Base-by-base conservation (phyloP, 192 early-diverging fungal genomes). In the Linnemannia schmuckeri region DNA sequence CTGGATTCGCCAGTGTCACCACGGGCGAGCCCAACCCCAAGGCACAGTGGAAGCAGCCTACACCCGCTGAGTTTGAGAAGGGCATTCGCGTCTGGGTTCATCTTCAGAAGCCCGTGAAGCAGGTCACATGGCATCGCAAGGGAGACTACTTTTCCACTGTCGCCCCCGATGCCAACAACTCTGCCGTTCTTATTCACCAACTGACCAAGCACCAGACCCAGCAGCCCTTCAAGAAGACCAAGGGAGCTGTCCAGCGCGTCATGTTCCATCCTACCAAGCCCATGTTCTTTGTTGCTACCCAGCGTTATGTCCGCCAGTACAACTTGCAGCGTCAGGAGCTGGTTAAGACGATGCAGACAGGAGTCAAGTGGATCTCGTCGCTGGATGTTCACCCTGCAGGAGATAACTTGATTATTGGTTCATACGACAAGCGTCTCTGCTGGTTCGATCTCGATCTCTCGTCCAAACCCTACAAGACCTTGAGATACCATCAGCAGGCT, bases 391-490 rank as follows among this genome's bases (percentile, higher is more conserved):
- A 99, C 87, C 97, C 99, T 41, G 92, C 91, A 78, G 98, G 97
- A 81, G 98, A 99, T 83, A 97, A 99, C 90, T 88, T 99, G 72
- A 95, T 99, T 72, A 93, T 98, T 75, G 99, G 99, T 49, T 96
- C 94, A 27, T 99, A 97, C 80, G 99, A 99, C 81, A 97, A 97
- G 88, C 95, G 95, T 71, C 92, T 99, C 40, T 95, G 95, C 77
- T 99, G 99, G 99, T 99, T 98, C 81, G 99, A 99, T 88, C 90
- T 98, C 86, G 99, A 99, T 89, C 90, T 99, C 74, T 95, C 95
- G 6, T 88, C 94, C 78, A 97, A 95, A 89, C 97, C 99, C 33
- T 99, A 98, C 90, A 97, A 96, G 81, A 96, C 96, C 30, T 93
- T 99, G 73, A 90, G 96, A 77, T 97, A 96, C 90, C 99, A 99